Conservation (phyloP, 2,329 filamentous ascomycete genomes). For the Furcasterigmium sp. region DNA sequence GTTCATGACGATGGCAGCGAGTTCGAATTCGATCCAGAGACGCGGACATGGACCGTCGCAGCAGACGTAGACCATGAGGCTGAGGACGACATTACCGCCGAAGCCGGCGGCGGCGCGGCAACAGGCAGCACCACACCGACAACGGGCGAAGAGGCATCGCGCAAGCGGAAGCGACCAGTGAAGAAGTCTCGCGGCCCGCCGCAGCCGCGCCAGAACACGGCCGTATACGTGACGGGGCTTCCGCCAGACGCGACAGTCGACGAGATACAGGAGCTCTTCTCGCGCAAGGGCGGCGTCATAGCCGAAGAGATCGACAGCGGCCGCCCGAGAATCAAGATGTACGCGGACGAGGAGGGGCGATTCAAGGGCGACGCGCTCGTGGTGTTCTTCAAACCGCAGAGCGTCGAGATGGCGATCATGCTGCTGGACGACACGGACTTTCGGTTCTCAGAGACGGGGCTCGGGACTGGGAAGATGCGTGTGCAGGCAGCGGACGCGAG, state of each 20-base stretch:
- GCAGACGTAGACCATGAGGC: conserved; percentile 39
- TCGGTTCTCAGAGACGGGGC: conserved; percentile 52
- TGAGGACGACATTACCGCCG: conserved; percentile 21
- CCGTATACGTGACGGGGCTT: conserved; percentile 86
- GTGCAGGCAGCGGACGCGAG: conserved; percentile 83
- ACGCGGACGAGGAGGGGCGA: conserved; percentile 70
- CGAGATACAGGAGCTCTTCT: conserved; percentile 81
- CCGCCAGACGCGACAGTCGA: conserved; percentile 72
- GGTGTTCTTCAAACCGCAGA: conserved; percentile 92
- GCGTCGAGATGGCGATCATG: conserved; percentile 79
- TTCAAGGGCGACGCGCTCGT: conserved; percentile 94
- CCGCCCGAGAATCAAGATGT: conserved; percentile 87
- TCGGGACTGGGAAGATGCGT: conserved; percentile 60
- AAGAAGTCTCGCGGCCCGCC: conserved; percentile 43
- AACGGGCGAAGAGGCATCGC: conserved; percentile 29
- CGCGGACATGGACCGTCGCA: conserved; percentile 71
- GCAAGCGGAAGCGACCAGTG: conserved; percentile 23
- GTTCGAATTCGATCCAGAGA: conserved; percentile 70
- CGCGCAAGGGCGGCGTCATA: conserved; percentile 79
- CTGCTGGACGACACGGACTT: conserved; percentile 81
- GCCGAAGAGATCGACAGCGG: conserved; percentile 91
- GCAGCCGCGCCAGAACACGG: conserved; percentile 68
- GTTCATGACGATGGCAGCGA: conserved; percentile 81
- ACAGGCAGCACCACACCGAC: conserved; percentile 15
- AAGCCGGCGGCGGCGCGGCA: conserved; percentile 14